A percentile compares a stretch with the other conserved stretches of the same genome.
phyloP scores from a whole-genome alignment of 2,329 filamentous ascomycete species.

The Daldinia eschscholtzii region DNA sequence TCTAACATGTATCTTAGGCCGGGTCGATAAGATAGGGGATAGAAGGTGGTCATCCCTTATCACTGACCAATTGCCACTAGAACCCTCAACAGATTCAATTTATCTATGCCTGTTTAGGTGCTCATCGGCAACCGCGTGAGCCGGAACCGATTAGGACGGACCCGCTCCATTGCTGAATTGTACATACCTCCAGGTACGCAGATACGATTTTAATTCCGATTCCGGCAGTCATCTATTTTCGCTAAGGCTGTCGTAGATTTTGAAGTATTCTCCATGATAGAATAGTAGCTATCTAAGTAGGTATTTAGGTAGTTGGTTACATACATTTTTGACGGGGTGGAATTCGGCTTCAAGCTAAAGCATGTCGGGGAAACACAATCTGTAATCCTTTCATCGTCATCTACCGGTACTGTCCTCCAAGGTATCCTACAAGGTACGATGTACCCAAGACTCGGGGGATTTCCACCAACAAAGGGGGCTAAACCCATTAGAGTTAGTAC shows the following conservation, averaged over 20 bases:
- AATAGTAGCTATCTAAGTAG: too few species aligned
- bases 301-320: neutral
- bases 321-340: neutral
- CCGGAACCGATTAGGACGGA: slow-evolving; percentile 38
- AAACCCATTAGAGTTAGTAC: slow-evolving; percentile 12
- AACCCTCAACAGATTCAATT: slow-evolving; percentile 34
- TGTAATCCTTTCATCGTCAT: too few species aligned
- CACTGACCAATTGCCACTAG: slow-evolving; percentile 36
- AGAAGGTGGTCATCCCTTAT: slow-evolving; percentile 36
- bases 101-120: slow-evolving; percentile 35
- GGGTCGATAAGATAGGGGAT: slow-evolving; percentile 34
- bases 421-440: slow-evolving; percentile 1
- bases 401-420: slow-evolving; percentile 18
- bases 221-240: slow-evolving; percentile 24
- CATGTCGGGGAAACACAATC: slow-evolving; percentile 13
- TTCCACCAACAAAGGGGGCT: slow-evolving; percentile 25
- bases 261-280: neutral
- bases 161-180: slow-evolving; percentile 14
- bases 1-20: slow-evolving; percentile 10
- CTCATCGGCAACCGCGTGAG: slow-evolving; percentile 43
- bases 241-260: neutral
- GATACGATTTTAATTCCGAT: slow-evolving; percentile 11
- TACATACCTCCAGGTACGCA: slow-evolving; percentile 2
- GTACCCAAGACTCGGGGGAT: slow-evolving; percentile 20
- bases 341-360: slow-evolving; percentile 1